Percentiles rank a stretch among this genome's conserved stretches.
These are phyloP conservation scores for Priceomyces haplophilus DNA, from an alignment of 805 yeast genomes.

Conservation along the genomic window DNA sequence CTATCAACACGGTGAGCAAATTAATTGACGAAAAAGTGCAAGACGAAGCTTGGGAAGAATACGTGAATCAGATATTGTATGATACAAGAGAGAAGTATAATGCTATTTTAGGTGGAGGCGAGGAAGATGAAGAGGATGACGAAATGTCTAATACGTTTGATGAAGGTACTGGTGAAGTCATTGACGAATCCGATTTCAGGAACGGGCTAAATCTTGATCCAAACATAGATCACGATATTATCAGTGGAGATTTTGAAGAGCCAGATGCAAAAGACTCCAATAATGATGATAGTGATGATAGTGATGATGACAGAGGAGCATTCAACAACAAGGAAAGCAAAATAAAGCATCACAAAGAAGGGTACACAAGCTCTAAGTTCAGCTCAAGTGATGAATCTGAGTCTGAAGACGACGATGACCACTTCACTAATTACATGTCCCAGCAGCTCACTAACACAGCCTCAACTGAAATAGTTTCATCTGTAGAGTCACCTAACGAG, in stretches of 20 bases:
- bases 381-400: constrained; percentile 33
- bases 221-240: constrained; percentile 26
- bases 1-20: constrained; percentile 34
- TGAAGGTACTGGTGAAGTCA: constrained; percentile 38
- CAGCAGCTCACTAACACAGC: constrained; percentile 63
- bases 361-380: constrained; percentile 4
- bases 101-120: constrained; percentile 84
- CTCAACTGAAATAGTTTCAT: constrained; percentile 30
- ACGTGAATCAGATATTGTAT: constrained; percentile 76
- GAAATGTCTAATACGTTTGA: constrained; percentile 29
- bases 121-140: constrained; percentile 40
- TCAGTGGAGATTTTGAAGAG: constrained; percentile 28
- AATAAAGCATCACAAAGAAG: constrained; percentile 11
- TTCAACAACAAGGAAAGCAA: constrained; percentile 19
- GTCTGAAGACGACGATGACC: constrained; percentile 47
- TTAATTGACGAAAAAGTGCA: constrained; percentile 37
- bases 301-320: constrained; percentile 16
- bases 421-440: constrained; percentile 71
- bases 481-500: constrained; percentile 52
- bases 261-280: constrained; percentile 13
- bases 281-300: constrained; percentile 13
- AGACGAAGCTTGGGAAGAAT: constrained; percentile 66
- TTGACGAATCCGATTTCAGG: constrained; percentile 30
- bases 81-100: constrained; percentile 93
- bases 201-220: constrained; percentile 30